Base-by-base conservation (phyloP, 225 moss, liverwort and hornwort species). In the Thuidium tamariscinum region DNA sequence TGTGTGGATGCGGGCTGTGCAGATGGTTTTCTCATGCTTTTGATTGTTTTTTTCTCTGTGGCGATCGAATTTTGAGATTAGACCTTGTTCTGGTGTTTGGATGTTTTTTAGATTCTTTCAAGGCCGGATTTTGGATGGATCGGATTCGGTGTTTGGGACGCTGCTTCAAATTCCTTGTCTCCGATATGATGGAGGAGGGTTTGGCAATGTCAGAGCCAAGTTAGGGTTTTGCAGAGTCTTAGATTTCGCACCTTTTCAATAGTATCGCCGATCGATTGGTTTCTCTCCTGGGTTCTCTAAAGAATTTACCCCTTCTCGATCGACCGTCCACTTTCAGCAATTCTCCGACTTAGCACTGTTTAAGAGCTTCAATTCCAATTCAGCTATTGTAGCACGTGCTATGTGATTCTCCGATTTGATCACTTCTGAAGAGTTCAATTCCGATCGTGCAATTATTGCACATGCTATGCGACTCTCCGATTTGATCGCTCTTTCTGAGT, bases 201-300 rank as follows among this genome's bases (percentile, higher is more conserved):
- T 64, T 51, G 78, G 74, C 72, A 44, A 82, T 85, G 73, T 22
- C 56, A n/a, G 59, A 37, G 51, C 30, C 20, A 29, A 75, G 83
- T 88, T 90, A 90, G 90, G 88, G 86, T 86, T 90, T 69, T 79
- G 41, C 57, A 16, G 80, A 52, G 60, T 74, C 16, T n/a, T 46
- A 25, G 22, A 80, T 57, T 83, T 72, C 32, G 61, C 69, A 62
- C 21, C 64, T 49, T 36, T 19, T 10, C 29, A 56, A 64, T 83
- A 57, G 18, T 17, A 42, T 76, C 44, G 44, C 9, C 21, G n/a
- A 79, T 77, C 39, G 74, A 84, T 72, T n/a, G 59, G 12, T n/a
- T 26, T 2, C 22, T 63, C 20, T 84, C 52, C 18, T 17, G 65
- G 30, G 32, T 65, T 57, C 41, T 67, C n/a, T 57, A 21, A 22